Percentiles rank a stretch among this genome's conserved stretches.
Evolutionary conservation across 257 asterid species (phyloP).

Genomic region (Ophiorrhiza pumila): DNA sequence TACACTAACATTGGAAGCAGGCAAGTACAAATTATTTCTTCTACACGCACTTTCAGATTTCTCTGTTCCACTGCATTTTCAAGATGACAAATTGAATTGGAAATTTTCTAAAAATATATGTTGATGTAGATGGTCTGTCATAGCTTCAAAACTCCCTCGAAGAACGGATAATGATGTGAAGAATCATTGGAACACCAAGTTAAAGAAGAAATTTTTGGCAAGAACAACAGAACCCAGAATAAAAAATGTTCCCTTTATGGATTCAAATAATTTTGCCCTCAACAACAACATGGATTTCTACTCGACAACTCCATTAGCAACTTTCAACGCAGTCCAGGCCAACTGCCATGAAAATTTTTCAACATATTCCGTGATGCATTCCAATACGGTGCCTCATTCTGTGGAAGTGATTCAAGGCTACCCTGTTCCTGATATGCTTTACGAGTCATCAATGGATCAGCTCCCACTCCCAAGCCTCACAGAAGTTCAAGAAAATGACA

Average conservation of each 20-base stretch:
- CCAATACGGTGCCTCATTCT: conserved; percentile 19
- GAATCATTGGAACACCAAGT: conserved; percentile 66
- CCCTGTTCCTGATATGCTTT: conserved; percentile 20
- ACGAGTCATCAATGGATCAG: conserved; percentile 6
- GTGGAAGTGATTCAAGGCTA: conserved; percentile 15
- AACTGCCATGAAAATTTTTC: conserved; percentile 5
- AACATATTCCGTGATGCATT: not conserved
- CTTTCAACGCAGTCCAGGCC: not conserved
- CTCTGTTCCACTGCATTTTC: not conserved
- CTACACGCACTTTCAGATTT: not conserved
- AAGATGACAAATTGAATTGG: not conserved
- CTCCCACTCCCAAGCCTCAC: conserved; percentile 28
- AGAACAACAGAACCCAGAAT: not conserved
- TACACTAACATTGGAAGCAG: conserved; percentile 62
- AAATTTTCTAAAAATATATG: not conserved
- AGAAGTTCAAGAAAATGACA: conserved; percentile 30
- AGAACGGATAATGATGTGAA: conserved; percentile 74
- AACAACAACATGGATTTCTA: not conserved
- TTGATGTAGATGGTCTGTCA: conserved; percentile 56
- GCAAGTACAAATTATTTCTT: conserved; percentile 14
- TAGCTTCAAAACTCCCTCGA: conserved; percentile 58
- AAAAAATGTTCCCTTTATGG: not conserved
- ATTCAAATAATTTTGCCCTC: not conserved
- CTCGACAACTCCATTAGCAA: not conserved
- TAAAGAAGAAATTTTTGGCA: conserved; percentile 46